These are phyloP conservation scores for Bisporella sp. DNA, from an alignment of 2,329 filamentous ascomycete species.

Conservation along the genomic window DNA sequence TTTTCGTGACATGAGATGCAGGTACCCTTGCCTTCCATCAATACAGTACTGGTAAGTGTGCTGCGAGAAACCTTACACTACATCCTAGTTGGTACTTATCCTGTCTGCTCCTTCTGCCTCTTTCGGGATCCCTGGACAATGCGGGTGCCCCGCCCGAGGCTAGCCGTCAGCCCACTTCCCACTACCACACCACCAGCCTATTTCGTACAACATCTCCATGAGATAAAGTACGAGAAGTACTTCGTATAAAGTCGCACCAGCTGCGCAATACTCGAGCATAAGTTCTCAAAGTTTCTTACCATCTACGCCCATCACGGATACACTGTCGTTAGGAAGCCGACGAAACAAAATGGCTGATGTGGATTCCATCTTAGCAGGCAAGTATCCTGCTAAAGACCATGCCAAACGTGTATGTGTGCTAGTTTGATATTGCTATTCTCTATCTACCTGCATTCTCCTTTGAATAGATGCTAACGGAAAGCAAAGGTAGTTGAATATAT, in stretches of 20 bases:
- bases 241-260: neutral
- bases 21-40: no score
- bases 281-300: neutral
- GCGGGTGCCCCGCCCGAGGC: no score
- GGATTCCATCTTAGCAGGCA: constrained; percentile 45
- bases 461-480: neutral
- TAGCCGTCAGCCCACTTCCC: no score
- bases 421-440: neutral
- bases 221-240: no score
- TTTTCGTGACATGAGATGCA: no score
- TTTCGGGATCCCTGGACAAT: no score
- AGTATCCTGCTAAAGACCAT: constrained; percentile 82
- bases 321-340: no score
- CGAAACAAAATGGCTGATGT: constrained; percentile 13
- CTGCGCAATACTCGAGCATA: neutral
- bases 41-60: no score
- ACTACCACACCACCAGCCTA: neutral
- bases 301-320: neutral
- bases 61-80: no score
- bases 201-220: no score
- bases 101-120: no score
- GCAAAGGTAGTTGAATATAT: constrained; percentile 67
- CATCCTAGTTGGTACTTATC: no score
- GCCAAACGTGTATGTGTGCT: constrained; percentile 48
- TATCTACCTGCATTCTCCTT: neutral